Base-by-base conservation (phyloP, 1,284 basidiomycete genomes). In the Trichosporon inkin region DNA sequence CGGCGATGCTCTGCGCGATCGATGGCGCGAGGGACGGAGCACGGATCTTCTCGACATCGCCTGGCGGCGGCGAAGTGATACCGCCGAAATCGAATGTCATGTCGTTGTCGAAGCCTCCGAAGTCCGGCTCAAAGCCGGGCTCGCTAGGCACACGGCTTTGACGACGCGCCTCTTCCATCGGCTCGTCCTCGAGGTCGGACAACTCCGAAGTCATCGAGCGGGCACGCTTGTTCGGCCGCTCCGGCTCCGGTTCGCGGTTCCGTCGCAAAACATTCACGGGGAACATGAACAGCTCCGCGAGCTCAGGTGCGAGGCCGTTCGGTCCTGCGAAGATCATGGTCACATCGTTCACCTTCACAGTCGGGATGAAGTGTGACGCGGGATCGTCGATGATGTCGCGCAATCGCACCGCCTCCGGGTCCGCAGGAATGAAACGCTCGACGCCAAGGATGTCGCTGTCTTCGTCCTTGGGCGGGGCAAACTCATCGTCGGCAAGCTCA, bases 311-410 rank as follows among this genome's bases (percentile, higher is more conserved):
- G 16, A 77, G 66, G 0, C 73, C 74, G 24, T 92, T 79, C 2
- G 89, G 90, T 0, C 87, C 92, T 49, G 87, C 88, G 68, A 84
- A 89, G 74, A 92, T 86, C 77, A 86, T 87, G 6, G 77, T 74
- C 11, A 85, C 85, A 16, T 86, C 88, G 47, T 85, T 83, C 8
- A 86, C 80, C 6, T 86, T 87, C 38, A 84, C 80, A 1, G 86
- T 89, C 1, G 92, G 91, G 53, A 94, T 78, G 79, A 95, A 94
- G 73, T 93, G 87, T 3, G 86, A 81, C 2, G 89, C 79, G 14
- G 92, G 92, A 69, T 96, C 90, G 22, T 88, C 85, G 37, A 89
- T 85, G 68, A 95, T 91, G 70, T 89, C 86, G 55, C 89, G 82
- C 10, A 95, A 81, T 20, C 88, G 86, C 82, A 92, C 86, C 56